Evolutionary conservation across 2,329 filamentous ascomycete species (phyloP).

Genomic region (Sphaerulina populicola): DNA sequence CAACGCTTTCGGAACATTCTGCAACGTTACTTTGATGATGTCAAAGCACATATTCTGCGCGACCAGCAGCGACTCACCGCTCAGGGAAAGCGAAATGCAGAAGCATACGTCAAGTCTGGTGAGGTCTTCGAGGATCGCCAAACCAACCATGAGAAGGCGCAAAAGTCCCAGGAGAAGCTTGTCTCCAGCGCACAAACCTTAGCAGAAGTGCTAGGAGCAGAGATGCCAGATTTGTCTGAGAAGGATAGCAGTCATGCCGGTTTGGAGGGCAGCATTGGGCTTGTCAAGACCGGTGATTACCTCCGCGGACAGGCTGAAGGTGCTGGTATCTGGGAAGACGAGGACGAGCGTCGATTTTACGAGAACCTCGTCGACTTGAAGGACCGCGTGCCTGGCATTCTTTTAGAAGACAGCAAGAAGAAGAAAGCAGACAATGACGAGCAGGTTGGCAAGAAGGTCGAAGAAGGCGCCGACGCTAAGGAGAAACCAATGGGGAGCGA

Average conservation of each 20-base stretch:
- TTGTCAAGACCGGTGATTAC: constrained; percentile 91
- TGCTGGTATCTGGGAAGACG: constrained; percentile 95
- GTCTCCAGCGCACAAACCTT: constrained; percentile 83
- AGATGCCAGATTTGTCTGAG: constrained; percentile 90
- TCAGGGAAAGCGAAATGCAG: constrained; percentile 89
- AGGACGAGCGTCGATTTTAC: constrained; percentile 95
- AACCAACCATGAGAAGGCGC: constrained; percentile 85
- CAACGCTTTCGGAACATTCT: constrained; percentile 81
- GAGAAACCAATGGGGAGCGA: constrained; percentile 54
- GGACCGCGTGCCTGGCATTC: constrained; percentile 86
- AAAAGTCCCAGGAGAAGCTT: constrained; percentile 85
- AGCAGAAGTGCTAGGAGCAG: constrained; percentile 75
- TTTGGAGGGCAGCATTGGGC: constrained; percentile 71
- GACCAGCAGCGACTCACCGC: constrained; percentile 82
- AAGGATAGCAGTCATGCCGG: constrained; percentile 56
- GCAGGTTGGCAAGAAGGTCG: constrained; percentile 66
- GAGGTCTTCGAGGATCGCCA: constrained; percentile 98
- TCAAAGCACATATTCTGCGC: constrained; percentile 78
- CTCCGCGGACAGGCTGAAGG: constrained; percentile 82
- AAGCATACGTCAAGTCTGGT: constrained; percentile 96
- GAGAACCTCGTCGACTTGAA: constrained; percentile 93
- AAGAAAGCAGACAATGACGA: constrained; percentile 80
- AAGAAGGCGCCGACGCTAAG: constrained; percentile 43
- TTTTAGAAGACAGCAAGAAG: constrained; percentile 91
- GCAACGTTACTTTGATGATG: constrained; percentile 82